Evolutionary conservation across 164 flowering plant genomes (phyloP).

Genomic region (Sedum album): DNA sequence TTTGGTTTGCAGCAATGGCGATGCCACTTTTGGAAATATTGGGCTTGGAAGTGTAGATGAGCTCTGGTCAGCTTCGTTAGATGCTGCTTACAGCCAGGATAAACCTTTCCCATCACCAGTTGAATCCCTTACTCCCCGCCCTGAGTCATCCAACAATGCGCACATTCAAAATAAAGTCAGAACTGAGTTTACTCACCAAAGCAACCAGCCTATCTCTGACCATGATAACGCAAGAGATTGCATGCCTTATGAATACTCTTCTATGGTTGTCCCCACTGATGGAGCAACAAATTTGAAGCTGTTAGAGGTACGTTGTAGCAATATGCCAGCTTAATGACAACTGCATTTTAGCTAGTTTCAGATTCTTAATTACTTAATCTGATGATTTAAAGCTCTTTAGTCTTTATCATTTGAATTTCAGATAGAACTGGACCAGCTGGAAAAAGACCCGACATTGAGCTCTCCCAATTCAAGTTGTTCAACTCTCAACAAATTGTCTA

Average conservation of each 20-base stretch:
- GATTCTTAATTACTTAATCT: background rate
- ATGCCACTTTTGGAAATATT: slow-evolving; percentile 40
- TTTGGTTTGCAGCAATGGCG: slow-evolving; percentile 67
- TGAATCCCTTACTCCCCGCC: slow-evolving; percentile 26
- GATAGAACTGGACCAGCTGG: slow-evolving; percentile 16
- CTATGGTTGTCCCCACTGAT: slow-evolving; percentile 12
- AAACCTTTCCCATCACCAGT: slow-evolving; percentile 27
- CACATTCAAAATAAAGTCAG: slow-evolving; percentile 24
- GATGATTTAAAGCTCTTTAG: background rate
- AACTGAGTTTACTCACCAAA: slow-evolving; percentile 21
- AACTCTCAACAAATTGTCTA: slow-evolving; percentile 16
- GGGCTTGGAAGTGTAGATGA: slow-evolving; percentile 48
- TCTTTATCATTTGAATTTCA: slow-evolving; percentile 14
- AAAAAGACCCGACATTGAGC: slow-evolving; percentile 15
- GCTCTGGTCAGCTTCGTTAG: slow-evolving; percentile 64
- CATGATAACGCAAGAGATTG: slow-evolving; percentile 18
- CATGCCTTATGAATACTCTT: slow-evolving; percentile 17
- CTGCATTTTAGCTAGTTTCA: background rate
- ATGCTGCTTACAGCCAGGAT: slow-evolving; percentile 28
- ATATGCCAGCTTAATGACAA: background rate
- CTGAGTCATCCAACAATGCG: slow-evolving; percentile 17
- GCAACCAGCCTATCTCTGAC: slow-evolving; percentile 19
- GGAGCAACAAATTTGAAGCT: background rate
- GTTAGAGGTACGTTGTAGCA: background rate
- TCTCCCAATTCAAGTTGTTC: slow-evolving; percentile 19